Conservation (phyloP, 331 rosid species). For the Pyrus hybrid region DNA sequence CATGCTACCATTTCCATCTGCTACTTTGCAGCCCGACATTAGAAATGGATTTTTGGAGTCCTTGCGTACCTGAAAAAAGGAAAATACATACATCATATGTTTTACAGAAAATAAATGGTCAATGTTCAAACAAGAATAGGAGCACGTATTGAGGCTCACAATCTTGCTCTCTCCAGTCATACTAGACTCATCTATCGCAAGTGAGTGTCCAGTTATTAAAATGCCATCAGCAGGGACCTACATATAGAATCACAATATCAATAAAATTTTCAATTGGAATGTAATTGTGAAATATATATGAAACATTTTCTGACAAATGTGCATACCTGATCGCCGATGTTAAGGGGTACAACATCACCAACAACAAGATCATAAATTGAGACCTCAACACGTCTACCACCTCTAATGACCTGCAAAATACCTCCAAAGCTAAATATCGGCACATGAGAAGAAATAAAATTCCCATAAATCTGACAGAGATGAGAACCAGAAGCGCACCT, state of each 20-base stretch:
- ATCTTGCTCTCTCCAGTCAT: conserved; percentile 99
- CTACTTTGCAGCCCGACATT: conserved; percentile 97
- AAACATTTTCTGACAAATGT: background rate
- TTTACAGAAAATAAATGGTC: background rate
- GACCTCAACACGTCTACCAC: conserved; percentile 88
- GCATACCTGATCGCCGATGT: conserved; percentile 86
- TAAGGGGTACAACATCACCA: conserved; percentile 87
- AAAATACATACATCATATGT: background rate
- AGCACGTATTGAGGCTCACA: conserved; percentile 42
- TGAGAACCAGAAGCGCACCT: conserved; percentile 36
- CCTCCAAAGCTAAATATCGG: background rate
- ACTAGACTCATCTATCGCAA: conserved; percentile 95
- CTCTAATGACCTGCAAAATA: conserved; percentile 57
- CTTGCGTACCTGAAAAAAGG: conserved; percentile 53
- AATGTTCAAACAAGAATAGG: background rate
- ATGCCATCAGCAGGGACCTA: conserved; percentile 99
- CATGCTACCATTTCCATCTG: conserved; percentile 97
- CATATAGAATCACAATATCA: conserved; percentile 5
- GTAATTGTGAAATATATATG: background rate
- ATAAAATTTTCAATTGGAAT: background rate
- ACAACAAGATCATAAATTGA: conserved; percentile 94
- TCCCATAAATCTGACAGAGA: background rate
- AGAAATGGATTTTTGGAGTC: conserved; percentile 74
- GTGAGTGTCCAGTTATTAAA: conserved; percentile 73
- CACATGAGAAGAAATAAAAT: background rate